Evolutionary conservation across 2,329 filamentous ascomycete species (phyloP), one percentile per base, ranked within the genome.

Genomic region (Paraphaeosphaeria sporulosa): DNA sequence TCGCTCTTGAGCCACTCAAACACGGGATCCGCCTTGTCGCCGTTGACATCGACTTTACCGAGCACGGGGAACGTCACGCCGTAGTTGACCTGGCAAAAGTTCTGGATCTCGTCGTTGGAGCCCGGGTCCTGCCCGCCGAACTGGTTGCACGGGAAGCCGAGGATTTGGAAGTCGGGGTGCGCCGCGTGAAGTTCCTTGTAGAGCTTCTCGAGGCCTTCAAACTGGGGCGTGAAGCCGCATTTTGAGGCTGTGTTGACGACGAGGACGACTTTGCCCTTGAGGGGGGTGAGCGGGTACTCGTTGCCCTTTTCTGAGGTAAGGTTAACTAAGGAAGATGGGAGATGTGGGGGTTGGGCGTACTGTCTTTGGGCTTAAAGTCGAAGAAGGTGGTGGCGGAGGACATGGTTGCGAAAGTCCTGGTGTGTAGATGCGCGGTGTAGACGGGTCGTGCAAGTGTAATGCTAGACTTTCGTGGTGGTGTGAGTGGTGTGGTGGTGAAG

Each of bases 81-180:
- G 79, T 97, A 97, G 86, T 97, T 98, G 79, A 95, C 62, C 82
- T 93, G 91, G 86, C 94, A 98, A 83, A 94, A 85, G 25, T 83
- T 82, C 68, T 87, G 81, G 58, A 90, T 79, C 74, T 93, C 88
- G 9, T 84, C 81, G 43, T 89, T 83, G 15, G 81, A 85, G 72
- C 92, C 93, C 32, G 94, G 94, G 76, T 98, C 95, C 81, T 99
- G 95, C 68, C 82, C 81, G 74, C 89, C 92, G 81, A 99, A 99
- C 82, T 99, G 95, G 86, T 98, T 99, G 89, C 94, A 98, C 59
- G 95, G 95, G 83, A 99, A 98, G 71, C 94, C 95, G 75, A 99
- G 86, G 81, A 99, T 88, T 73, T 88, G 85, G 78, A 99, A 95
- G 74, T 93, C 86, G 34, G 84, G 86, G 83, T 96, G 83, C 73